Conservation (phyloP, 2,329 filamentous ascomycete genomes). For the Fusarium palustre region DNA sequence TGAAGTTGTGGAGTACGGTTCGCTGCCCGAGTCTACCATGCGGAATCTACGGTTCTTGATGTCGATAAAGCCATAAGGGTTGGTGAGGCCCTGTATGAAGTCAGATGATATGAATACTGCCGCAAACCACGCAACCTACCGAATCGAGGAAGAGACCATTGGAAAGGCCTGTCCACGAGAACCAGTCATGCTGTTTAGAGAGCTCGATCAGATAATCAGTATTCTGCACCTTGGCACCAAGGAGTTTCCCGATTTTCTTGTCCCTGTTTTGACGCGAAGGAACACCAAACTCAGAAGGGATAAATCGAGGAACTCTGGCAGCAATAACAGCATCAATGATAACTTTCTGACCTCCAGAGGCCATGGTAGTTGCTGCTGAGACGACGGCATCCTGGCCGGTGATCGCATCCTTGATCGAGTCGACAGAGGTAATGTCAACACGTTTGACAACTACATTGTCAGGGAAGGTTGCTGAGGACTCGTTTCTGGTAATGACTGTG, state of each 20-base stretch:
- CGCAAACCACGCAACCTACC: fast-evolving
- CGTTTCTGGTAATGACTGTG: slow-evolving; percentile 1
- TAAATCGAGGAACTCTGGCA: background rate
- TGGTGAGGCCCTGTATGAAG: background rate
- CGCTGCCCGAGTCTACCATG: slow-evolving; percentile 12
- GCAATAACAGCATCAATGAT: slow-evolving; percentile 9
- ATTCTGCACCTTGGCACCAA: background rate
- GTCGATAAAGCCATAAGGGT: background rate
- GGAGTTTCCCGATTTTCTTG: slow-evolving; percentile 5
- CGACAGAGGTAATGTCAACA: background rate
- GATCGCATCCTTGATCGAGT: slow-evolving; percentile 1
- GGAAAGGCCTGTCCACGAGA: slow-evolving; percentile 6
- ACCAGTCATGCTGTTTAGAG: slow-evolving; percentile 14
- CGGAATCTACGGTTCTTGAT: slow-evolving; percentile 13
- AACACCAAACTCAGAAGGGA: slow-evolving; percentile 17
- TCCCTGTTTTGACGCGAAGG: slow-evolving; percentile 10
- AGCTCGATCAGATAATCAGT: slow-evolving; percentile 24
- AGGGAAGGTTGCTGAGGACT: background rate
- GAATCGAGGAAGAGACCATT: slow-evolving; percentile 12
- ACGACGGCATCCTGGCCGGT: background rate
- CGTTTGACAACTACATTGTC: background rate
- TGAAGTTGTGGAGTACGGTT: slow-evolving; percentile 13
- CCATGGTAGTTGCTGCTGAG: slow-evolving; percentile 4
- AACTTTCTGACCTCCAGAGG: background rate
- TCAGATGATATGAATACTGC: background rate